These are phyloP conservation scores for Phytophthora sp. DNA, from an alignment of 352 stramenopile species.

Conservation along the genomic window DNA sequence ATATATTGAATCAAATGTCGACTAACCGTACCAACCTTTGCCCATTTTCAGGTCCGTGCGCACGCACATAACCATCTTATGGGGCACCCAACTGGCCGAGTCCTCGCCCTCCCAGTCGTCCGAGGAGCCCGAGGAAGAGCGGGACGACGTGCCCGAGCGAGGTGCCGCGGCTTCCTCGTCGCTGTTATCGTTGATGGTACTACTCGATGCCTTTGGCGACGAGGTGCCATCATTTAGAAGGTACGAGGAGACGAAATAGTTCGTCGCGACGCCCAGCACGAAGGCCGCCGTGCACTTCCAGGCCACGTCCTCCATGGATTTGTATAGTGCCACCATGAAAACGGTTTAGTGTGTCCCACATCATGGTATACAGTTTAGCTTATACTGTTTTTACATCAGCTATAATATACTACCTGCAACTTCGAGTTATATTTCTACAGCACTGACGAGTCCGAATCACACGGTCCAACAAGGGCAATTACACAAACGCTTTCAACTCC, in stretches of 20 bases:
- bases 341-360: background rate
- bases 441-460: conserved; percentile 47
- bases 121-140: conserved; percentile 42
- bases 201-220: background rate
- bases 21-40: conserved; percentile 85
- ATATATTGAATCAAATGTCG: background rate
- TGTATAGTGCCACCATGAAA: background rate
- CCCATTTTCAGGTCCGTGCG: conserved; percentile 96
- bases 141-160: conserved; percentile 19
- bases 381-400: conserved; percentile 13
- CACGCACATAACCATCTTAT: conserved; percentile 96
- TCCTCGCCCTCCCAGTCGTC: conserved; percentile 79
- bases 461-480: too few relatives aligned
- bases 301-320: conserved; percentile 59
- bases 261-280: conserved; percentile 68
- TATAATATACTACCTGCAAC: conserved; percentile 31
- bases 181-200: conserved; percentile 19
- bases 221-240: conserved; percentile 29
- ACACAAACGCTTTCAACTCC: conserved; percentile 51
- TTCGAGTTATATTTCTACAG: conserved; percentile 81
- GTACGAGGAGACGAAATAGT: conserved; percentile 61
- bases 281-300: conserved; percentile 86
- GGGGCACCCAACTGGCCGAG: conserved; percentile 60
- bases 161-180: conserved; percentile 1
- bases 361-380: too few relatives aligned